Evolutionary conservation across 1,284 basidiomycete species (phyloP).

Genomic region (Cystobasidium slooffiae): DNA sequence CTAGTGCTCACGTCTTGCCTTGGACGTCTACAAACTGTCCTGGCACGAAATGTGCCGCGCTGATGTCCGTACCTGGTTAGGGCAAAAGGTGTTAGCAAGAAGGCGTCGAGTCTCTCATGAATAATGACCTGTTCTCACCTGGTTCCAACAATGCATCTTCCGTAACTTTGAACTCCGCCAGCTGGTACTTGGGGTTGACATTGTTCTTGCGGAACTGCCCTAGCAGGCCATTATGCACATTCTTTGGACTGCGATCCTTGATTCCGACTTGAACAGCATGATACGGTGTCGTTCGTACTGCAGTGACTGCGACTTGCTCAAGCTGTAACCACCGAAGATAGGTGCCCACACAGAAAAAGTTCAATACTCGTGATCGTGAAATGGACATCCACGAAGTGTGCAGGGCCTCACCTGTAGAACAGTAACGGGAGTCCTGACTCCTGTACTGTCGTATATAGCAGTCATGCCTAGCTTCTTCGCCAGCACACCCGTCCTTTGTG

Average conservation of each 20-base stretch:
- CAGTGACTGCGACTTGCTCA: conserved; percentile 42
- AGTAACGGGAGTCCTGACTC: conserved; percentile 84
- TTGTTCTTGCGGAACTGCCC: conserved; percentile 86
- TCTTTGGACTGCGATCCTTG: conserved; percentile 69
- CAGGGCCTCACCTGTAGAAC: conserved; percentile 77
- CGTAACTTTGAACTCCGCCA: conserved; percentile 88
- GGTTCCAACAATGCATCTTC: conserved; percentile 53
- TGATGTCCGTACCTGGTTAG: conserved; percentile 76
- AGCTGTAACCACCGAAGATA: conserved; percentile 13
- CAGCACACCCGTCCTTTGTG: conserved; percentile 84
- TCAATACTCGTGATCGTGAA: background rate
- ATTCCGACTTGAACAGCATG: conserved; percentile 85
- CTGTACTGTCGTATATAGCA: conserved; percentile 86
- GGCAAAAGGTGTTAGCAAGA: background rate
- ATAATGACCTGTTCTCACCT: conserved; percentile 1
- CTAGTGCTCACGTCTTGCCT: conserved; percentile 76
- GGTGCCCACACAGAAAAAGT: background rate
- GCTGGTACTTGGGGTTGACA: conserved; percentile 80
- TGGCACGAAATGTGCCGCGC: conserved; percentile 94
- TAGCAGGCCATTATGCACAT: conserved; percentile 72
- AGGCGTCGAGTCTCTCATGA: background rate
- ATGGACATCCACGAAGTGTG: background rate
- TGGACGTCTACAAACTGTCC: conserved; percentile 95
- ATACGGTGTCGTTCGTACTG: conserved; percentile 62
- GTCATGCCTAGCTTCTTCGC: conserved; percentile 97